These are phyloP conservation scores for Phlyctochytrium arcticum DNA, from an alignment of 192 early-diverging fungal genomes.

Conservation along the genomic window DNA sequence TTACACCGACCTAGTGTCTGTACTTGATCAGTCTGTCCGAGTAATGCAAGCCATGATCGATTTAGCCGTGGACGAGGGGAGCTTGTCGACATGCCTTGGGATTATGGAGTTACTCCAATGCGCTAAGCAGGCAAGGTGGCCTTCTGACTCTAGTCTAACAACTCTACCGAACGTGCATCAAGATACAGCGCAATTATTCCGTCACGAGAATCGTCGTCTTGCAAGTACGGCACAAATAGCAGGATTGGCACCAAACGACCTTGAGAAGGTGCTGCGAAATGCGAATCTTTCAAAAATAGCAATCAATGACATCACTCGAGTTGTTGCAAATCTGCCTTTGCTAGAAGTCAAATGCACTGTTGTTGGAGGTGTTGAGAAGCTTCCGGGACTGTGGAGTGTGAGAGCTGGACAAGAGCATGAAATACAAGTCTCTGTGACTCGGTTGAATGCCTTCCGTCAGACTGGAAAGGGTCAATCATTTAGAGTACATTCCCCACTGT, in stretches of 20 bases:
- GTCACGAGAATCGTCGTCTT: neutral
- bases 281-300: slow-evolving; percentile 12
- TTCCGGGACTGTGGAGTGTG: slow-evolving; percentile 41
- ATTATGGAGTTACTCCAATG: slow-evolving; percentile 85
- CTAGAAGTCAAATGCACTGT: slow-evolving; percentile 23
- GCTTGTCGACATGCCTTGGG: slow-evolving; percentile 57
- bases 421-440: slow-evolving; percentile 20
- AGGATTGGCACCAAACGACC: neutral
- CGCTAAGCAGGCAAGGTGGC: slow-evolving; percentile 88
- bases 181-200: slow-evolving; percentile 15
- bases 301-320: slow-evolving; percentile 19
- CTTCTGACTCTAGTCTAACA: slow-evolving; percentile 66
- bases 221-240: neutral
- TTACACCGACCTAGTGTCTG: slow-evolving; percentile 82
- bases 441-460: slow-evolving; percentile 10
- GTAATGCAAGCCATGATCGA: slow-evolving; percentile 94
- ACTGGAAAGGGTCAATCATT: neutral
- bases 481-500: slow-evolving; percentile 74
- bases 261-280: slow-evolving; percentile 4
- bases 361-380: slow-evolving; percentile 16
- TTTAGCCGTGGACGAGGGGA: slow-evolving; percentile 66
- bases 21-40: slow-evolving; percentile 89
- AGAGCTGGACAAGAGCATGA: slow-evolving; percentile 39
- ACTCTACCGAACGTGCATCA: slow-evolving; percentile 55
- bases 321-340: slow-evolving; percentile 31